phyloP scores from a whole-genome alignment of 805 yeast genomes.

The Starmerella powellii region DNA sequence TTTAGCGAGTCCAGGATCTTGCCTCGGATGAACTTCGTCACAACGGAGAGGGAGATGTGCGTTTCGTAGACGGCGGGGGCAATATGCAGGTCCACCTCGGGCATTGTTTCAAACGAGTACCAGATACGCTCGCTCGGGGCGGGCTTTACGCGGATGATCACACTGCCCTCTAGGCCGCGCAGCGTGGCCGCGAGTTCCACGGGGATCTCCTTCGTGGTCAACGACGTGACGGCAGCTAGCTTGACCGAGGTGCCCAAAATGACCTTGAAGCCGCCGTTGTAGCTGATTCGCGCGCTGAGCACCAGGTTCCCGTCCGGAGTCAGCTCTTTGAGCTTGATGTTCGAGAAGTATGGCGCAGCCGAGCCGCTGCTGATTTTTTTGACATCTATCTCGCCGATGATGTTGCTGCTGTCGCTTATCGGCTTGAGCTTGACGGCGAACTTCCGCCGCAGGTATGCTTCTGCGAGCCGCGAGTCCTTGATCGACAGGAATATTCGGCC shows the following conservation, averaged over 20 bases:
- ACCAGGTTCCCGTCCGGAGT: conserved; percentile 70
- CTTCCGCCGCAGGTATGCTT: conserved; percentile 43
- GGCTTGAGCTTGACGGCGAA: conserved; percentile 55
- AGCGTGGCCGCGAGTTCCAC: conserved; percentile 59
- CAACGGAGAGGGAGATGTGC: conserved; percentile 61
- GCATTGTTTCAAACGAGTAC: conserved; percentile 78
- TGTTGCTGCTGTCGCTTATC: conserved; percentile 70
- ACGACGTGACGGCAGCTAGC: conserved; percentile 61
- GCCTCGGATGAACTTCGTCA: conserved; percentile 69
- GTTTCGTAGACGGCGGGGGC: conserved; percentile 89
- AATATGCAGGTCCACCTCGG: conserved; percentile 57
- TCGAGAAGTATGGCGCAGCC: conserved; percentile 67
- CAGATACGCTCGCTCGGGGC: conserved; percentile 87
- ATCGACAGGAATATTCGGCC: conserved; percentile 73
- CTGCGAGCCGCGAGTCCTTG: conserved; percentile 58
- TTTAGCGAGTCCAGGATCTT: conserved; percentile 66
- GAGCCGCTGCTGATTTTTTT: conserved; percentile 62
- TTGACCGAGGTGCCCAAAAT: conserved; percentile 72
- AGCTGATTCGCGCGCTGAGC: conserved; percentile 48
- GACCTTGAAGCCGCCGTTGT: conserved; percentile 63
- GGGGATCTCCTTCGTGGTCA: conserved; percentile 62
- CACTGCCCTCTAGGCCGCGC: conserved; percentile 58
- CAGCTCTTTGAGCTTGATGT: conserved; percentile 54
- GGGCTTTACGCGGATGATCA: conserved; percentile 60
- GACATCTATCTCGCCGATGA: conserved; percentile 70